These are phyloP conservation scores for Glycine tomentella DNA, from an alignment of 306 rosid genomes.

Conservation along the genomic window DNA sequence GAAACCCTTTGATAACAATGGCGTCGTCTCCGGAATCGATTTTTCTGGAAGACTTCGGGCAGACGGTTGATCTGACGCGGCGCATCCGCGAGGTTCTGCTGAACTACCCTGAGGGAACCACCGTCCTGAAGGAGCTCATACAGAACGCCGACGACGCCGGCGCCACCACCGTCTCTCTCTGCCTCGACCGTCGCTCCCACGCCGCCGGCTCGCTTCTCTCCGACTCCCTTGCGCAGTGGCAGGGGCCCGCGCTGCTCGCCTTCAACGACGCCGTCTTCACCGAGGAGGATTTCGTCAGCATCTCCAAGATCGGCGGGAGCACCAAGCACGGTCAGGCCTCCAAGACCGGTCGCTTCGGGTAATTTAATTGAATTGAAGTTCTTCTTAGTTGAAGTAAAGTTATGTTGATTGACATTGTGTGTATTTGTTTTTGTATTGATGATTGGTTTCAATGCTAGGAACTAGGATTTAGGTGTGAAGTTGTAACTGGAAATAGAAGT, in stretches of 20 bases:
- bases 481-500: slow-evolving; percentile 9
- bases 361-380: slow-evolving; percentile 11
- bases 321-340: slow-evolving; percentile 81
- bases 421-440: neutral
- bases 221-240: slow-evolving; percentile 77
- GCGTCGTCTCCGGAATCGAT: slow-evolving; percentile 66
- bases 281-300: slow-evolving; percentile 89
- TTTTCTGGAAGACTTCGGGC: slow-evolving; percentile 93
- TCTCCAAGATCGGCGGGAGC: slow-evolving; percentile 96
- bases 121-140: slow-evolving; percentile 90
- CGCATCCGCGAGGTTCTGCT: slow-evolving; percentile 93
- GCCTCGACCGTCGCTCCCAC: slow-evolving; percentile 84
- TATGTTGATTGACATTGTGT: slow-evolving; percentile 1
- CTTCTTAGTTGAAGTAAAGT: neutral
- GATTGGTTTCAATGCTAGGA: slow-evolving; percentile 9
- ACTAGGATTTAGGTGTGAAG: slow-evolving; percentile 18
- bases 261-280: slow-evolving; percentile 86
- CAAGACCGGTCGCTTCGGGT: slow-evolving; percentile 99
- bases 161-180: slow-evolving; percentile 80
- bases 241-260: slow-evolving; percentile 90
- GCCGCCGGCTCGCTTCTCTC: slow-evolving; percentile 66
- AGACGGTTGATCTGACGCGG: slow-evolving; percentile 95
- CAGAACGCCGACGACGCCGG: slow-evolving; percentile 99
- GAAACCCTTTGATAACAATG: slow-evolving; percentile 38
- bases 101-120: slow-evolving; percentile 97